Evolutionary conservation across 495 filamentous ascomycete genomes (phyloP).

Genomic region (Articulospora tetracladia): DNA sequence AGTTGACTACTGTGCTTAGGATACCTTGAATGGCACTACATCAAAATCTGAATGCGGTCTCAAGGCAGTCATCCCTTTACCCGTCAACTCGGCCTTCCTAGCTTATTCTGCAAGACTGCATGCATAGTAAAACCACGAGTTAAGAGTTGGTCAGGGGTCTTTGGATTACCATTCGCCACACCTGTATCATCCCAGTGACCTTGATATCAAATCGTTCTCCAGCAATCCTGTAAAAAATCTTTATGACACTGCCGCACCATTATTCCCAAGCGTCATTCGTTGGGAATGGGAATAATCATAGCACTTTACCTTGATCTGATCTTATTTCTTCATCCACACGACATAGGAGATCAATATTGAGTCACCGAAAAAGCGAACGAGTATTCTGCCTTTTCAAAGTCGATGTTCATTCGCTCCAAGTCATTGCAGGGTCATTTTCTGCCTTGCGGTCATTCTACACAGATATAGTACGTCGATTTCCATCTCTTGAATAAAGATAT

Average conservation of each 20-base stretch:
- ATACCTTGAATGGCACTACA: not conserved
- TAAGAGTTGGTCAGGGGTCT: conserved; percentile 10
- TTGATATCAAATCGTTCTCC: conserved; percentile 13
- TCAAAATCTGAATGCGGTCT: conserved; percentile 5
- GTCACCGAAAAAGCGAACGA: conserved; percentile 6
- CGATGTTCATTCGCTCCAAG: not conserved
- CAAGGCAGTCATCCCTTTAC: conserved; percentile 16
- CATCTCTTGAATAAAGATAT: not conserved
- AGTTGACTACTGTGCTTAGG: not conserved
- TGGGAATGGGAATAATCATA: conserved; percentile 5
- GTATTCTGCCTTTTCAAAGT: not conserved
- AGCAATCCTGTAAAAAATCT: conserved; percentile 12
- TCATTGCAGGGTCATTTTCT: not conserved
- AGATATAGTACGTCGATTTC: not conserved
- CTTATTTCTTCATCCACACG: conserved; percentile 8
- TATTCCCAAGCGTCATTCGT: conserved; percentile 9
- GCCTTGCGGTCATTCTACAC: not conserved
- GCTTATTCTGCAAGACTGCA: not conserved
- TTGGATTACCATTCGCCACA: conserved; percentile 22
- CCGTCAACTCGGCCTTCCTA: conserved; percentile 5
- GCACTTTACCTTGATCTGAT: conserved; percentile 1
- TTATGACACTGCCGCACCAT: not conserved
- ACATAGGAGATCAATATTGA: conserved; percentile 3
- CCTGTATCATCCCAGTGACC: conserved; percentile 8
- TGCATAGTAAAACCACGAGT: conserved; percentile 7